Evolutionary conservation across 1,284 basidiomycete species (phyloP), one percentile per base, ranked within the genome.

Genomic region (Tilletia walkeri): DNA sequence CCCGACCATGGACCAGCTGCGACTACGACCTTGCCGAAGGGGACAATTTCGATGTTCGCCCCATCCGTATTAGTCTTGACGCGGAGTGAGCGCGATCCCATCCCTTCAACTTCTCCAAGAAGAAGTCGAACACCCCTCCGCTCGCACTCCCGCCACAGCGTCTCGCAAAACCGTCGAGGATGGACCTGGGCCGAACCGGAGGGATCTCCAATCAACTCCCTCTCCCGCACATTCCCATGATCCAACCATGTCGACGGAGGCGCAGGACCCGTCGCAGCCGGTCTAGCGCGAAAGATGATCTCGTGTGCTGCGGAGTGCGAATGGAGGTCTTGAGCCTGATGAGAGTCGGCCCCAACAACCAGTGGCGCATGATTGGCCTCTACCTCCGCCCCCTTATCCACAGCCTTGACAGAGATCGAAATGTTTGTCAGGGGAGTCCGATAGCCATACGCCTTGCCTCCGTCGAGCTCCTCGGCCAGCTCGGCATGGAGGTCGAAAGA

Each of bases 361-460:
- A 24, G 76, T 72, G 10, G 86, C 86, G 56, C 14, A 5, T 3
- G n/a, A 72, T 65, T n/a, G 45, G 66, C 70, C 70, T 87, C 86
- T 9, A 88, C 85, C 87, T 84, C 88, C 85, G 47, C 47, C 47
- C n/a, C n/a, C 47, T n/a, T n/a, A 48, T 48, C 47, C 12, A n/a
- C 47, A 10, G 47, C 12, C 47, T n/a, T 10, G 12, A 48, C 47
- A 10, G 47, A 48, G 47, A 48, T 48, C 12, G 12, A 48, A 10
- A 48, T n/a, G 47, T 48, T 48, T 10, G 12, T 48, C 47, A 48
- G 12, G n/a, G 47, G 47, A 10, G 47, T 12, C 12, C 94, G 86
- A 88, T 92, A 96, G 0, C 93, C 93, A 93, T 93, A 96, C 34
- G 89, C 86, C 59, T 89, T 86, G 20, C 86, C 84, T 0, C 94